phyloP scores from a whole-genome alignment of 2,329 filamentous ascomycete genomes.

The Microdochium trichocladiopsis region DNA sequence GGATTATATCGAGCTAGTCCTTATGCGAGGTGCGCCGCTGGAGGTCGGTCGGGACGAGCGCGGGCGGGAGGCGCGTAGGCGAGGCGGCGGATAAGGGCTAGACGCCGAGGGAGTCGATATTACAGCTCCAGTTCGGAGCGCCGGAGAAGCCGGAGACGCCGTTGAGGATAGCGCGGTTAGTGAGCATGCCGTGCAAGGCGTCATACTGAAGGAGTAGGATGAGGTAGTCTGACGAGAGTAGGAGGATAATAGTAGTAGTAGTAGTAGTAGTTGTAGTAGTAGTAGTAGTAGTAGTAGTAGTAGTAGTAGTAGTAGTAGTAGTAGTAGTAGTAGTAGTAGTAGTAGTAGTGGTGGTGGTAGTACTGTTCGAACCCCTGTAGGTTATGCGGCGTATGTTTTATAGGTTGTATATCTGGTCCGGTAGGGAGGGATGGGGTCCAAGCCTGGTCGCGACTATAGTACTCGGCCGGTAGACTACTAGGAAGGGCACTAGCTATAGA shows the following conservation, averaged over 20 bases:
- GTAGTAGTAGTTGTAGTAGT: too few species aligned
- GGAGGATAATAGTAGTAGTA: conserved; percentile 22
- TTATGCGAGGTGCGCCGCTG: conserved; percentile 29
- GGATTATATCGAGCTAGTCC: conserved; percentile 34
- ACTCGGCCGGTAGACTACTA: conserved; percentile 9
- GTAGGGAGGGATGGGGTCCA: too few species aligned
- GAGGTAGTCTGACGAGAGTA: conserved; percentile 30
- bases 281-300: too few species aligned
- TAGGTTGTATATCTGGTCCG: too few species aligned
- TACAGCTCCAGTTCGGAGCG: conserved; percentile 14
- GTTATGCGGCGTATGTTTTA: too few species aligned
- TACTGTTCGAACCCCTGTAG: too few species aligned
- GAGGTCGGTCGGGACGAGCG: conserved; percentile 28
- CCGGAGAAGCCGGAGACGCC: conserved; percentile 23
- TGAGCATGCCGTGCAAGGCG: conserved; percentile 25
- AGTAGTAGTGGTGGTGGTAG: conserved; percentile 12
- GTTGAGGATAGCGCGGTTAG: conserved; percentile 26
- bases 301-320: too few species aligned
- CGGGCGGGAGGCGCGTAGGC: conserved; percentile 21
- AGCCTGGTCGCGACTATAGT: conserved; percentile 17
- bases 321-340: too few species aligned
- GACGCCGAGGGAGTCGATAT: background rate
- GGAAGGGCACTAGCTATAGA: background rate
- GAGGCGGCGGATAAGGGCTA: conserved; percentile 11
- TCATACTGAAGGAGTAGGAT: conserved; percentile 34